phyloP scores from a whole-genome alignment of 352 stramenopile genomes.

The Globisporangium nagaii region DNA sequence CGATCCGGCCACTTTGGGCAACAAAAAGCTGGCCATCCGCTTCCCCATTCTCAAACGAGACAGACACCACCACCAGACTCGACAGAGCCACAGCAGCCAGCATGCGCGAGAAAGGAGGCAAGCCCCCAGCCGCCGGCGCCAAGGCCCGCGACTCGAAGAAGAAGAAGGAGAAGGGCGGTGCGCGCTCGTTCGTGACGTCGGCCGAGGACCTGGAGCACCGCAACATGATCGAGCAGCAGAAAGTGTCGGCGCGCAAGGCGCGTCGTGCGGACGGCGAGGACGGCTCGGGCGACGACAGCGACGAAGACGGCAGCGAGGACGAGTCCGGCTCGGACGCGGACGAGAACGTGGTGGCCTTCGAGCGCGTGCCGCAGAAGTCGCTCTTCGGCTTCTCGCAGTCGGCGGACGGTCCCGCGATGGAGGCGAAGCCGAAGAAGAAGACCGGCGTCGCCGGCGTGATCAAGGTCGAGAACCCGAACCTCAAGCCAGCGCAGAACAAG shows the following conservation, averaged over 20 bases:
- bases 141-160: constrained; percentile 40
- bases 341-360: constrained; percentile 58
- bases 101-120: constrained; percentile 65
- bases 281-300: constrained; percentile 24
- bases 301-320: constrained; percentile 29
- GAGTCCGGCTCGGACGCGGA: constrained; percentile 31
- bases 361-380: constrained; percentile 71
- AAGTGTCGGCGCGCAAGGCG: constrained; percentile 61
- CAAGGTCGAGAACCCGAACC: constrained; percentile 84
- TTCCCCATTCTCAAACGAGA: not conserved
- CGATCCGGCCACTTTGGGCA: no score
- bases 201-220: constrained; percentile 78
- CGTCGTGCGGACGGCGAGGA: constrained; percentile 39
- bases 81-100: not conserved
- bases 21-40: not conserved
- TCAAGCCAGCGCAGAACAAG: constrained; percentile 62
- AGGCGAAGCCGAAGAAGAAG: constrained; percentile 68
- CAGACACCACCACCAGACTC: not conserved
- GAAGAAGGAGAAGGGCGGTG: constrained; percentile 72
- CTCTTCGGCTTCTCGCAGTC: constrained; percentile 65
- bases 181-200: constrained; percentile 78
- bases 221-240: constrained; percentile 69
- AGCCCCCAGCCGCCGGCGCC: constrained; percentile 24
- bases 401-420: constrained; percentile 45
- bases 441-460: constrained; percentile 59